Evolutionary conservation across 441 rosid genomes (phyloP), one percentile per base, ranked within the genome.

Genomic region (Populus trichocarpa): DNA sequence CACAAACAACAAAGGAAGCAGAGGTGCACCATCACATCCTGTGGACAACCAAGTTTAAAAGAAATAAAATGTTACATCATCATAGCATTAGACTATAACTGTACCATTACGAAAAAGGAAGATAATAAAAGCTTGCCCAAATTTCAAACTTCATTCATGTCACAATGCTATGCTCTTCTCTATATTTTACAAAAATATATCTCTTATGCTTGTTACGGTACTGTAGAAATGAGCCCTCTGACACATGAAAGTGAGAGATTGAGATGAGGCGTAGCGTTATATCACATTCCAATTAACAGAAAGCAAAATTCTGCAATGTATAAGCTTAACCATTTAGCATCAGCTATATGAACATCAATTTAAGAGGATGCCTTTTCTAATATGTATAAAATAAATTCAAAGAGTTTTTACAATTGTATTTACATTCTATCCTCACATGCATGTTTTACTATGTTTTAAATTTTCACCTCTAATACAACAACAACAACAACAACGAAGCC

Each of bases 11-110:
- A 95, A 63, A 30, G 99, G 99, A 75, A 95, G 93, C 72, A 95
- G 77, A 2, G 99, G 99, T 35, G 98, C 97, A 64, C 99, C 99
- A 32, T 89, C 90, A 77, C 99, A 95, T 87, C 95, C 99, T 95
- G 91, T 35, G 36, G 83, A 16, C 76, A 79, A 69, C 30, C 67
- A 79, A 81, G 33, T 81, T 77, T 35, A 64, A 35, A 63, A 75
- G 79, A 38, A 30, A 75, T 65, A 35, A 13, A 40, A 66, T 28
- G 70, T 30, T 26, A 72, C 57, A 0, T 32, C 72, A 28, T 71
- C 18, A 14, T 14, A 50, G 33, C 42, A 18, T 4, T 46, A 75
- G 42, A 36, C 38, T 71, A 40, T 72, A 22, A 14, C 20, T 72
- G 69, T 68, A 72, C 18, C 61, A 35, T 42, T 9, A 30, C n/a